phyloP scores from a whole-genome alignment of 345 rosid genomes.

The Noccaea caerulescens region DNA sequence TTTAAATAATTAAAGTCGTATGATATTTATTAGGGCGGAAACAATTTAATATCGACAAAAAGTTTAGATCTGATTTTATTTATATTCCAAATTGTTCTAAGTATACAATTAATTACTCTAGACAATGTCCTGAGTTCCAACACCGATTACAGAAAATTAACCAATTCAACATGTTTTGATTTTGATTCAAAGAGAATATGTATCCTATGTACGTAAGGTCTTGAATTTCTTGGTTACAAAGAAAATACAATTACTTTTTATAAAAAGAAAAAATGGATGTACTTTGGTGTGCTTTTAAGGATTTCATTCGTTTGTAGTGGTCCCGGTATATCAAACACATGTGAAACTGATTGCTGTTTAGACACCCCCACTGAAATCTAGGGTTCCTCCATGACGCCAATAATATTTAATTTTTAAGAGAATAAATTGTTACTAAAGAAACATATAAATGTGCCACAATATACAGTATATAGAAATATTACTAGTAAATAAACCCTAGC shows the following conservation, averaged over 20 bases:
- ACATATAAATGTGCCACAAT: slow-evolving; percentile 9
- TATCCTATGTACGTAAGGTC: background rate
- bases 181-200: background rate
- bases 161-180: background rate
- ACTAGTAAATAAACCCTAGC: background rate
- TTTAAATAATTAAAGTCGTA: no score
- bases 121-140: background rate
- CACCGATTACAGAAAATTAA: background rate
- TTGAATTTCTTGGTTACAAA: background rate
- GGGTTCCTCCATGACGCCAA: slow-evolving; percentile 42
- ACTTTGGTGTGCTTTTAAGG: slow-evolving; percentile 40
- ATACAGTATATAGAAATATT: background rate
- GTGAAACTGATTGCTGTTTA: slow-evolving; percentile 35
- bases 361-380: slow-evolving; percentile 43
- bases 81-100: background rate
- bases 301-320: slow-evolving; percentile 41
- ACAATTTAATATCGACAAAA: background rate
- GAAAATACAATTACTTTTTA: slow-evolving; percentile 4
- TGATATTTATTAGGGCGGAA: no score
- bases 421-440: background rate
- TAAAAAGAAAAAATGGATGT: slow-evolving; percentile 5
- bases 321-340: slow-evolving; percentile 37
- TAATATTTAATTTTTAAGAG: slow-evolving; percentile 15
- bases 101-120: background rate
- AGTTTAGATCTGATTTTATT: background rate